These are phyloP conservation scores for Lunasporangiospora selenospora DNA, from an alignment of 192 early-diverging fungal genomes.

Conservation along the genomic window DNA sequence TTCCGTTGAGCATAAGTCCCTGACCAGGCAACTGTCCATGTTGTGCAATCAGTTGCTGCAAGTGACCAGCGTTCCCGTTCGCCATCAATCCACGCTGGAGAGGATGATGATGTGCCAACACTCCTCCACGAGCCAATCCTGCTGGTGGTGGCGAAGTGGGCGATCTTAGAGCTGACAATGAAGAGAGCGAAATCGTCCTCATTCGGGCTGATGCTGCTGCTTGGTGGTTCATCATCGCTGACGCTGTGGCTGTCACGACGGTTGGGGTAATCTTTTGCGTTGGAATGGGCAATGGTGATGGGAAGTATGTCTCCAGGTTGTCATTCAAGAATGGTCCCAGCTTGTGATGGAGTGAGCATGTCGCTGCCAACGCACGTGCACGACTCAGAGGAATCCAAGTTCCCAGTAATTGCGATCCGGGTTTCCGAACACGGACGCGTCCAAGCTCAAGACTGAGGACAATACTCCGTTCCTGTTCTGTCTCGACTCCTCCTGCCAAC, in stretches of 20 bases:
- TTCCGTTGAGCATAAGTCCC: conserved; percentile 37
- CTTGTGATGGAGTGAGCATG: conserved; percentile 78
- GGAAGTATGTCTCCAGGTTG: conserved; percentile 70
- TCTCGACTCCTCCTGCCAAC: conserved; percentile 85
- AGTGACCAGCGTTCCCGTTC: conserved; percentile 10
- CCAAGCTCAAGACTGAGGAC: conserved; percentile 86
- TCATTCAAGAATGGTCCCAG: conserved; percentile 81
- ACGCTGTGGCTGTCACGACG: conserved; percentile 33
- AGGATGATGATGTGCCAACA: conserved; percentile 33
- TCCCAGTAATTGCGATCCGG: conserved; percentile 75
- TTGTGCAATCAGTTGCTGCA: conserved; percentile 25
- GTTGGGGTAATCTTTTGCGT: conserved; percentile 41
- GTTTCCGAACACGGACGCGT: conserved; percentile 75
- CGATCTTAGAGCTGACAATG: conserved; percentile 38
- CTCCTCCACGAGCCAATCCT: conserved; percentile 21
- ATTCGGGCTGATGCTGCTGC: conserved; percentile 28
- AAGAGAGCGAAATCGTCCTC: conserved; percentile 30
- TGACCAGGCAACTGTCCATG: conserved; percentile 20
- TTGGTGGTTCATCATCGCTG: conserved; percentile 38
- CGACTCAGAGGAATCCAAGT: conserved; percentile 94
- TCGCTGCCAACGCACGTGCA: conserved; percentile 83
- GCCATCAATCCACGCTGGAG: conserved; percentile 36
- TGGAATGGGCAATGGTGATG: conserved; percentile 64
- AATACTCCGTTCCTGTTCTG: conserved; percentile 84
- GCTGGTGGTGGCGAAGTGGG: conserved; percentile 34